Evolutionary conservation across 352 stramenopile genomes (phyloP).

Genomic region (Phytophthora hybrid): DNA sequence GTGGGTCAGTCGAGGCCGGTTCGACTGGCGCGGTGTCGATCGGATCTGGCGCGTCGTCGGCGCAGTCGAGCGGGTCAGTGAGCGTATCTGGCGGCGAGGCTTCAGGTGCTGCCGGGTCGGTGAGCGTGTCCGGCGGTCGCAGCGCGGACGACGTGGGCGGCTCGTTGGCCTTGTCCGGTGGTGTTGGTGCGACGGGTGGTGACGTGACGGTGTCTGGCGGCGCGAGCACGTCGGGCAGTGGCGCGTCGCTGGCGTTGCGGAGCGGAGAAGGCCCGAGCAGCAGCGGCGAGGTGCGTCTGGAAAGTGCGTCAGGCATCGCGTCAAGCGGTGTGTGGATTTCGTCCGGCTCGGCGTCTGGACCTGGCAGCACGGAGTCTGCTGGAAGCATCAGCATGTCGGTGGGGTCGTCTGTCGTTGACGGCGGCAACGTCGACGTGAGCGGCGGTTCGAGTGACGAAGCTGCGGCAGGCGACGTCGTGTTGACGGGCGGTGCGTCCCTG

Average conservation of each 20-base stretch:
- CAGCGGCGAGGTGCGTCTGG: slow-evolving; percentile 27
- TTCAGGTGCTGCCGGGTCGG: too few species aligned
- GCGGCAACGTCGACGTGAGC: slow-evolving; percentile 29
- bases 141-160: slow-evolving; percentile 7
- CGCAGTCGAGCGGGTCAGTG: too few species aligned
- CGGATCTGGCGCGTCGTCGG: too few species aligned
- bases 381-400: slow-evolving; percentile 25
- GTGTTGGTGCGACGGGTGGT: slow-evolving; percentile 24
- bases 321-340: slow-evolving; percentile 29
- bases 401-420: slow-evolving; percentile 19
- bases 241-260: too few species aligned
- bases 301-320: slow-evolving; percentile 21
- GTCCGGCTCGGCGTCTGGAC: slow-evolving; percentile 20
- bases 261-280: slow-evolving; percentile 32
- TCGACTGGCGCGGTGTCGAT: too few species aligned
- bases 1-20: too few species aligned
- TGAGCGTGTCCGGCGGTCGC: background rate
- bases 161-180: slow-evolving; percentile 23
- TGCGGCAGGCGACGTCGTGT: slow-evolving; percentile 21
- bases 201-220: slow-evolving; percentile 27
- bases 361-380: slow-evolving; percentile 4
- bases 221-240: slow-evolving; percentile 18
- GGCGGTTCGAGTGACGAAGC: slow-evolving; percentile 2
- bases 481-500: slow-evolving; percentile 26
- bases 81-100: too few species aligned